These are phyloP conservation scores for Lichenothelia convexa DNA, from an alignment of 495 filamentous ascomycete species.

Conservation along the genomic window DNA sequence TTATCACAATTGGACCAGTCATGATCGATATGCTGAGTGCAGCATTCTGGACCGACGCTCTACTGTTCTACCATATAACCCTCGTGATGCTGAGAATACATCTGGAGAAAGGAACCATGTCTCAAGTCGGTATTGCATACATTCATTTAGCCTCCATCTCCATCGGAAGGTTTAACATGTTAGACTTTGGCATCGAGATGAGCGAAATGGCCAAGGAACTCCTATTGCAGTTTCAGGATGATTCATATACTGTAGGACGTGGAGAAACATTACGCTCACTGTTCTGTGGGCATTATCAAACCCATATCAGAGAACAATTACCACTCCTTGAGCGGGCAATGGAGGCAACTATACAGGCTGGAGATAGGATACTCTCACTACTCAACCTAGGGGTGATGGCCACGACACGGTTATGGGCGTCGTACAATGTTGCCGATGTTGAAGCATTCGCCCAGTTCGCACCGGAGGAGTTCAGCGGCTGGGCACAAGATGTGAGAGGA, in stretches of 20 bases:
- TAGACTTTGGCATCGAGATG: constrained; percentile 46
- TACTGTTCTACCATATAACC: constrained; percentile 59
- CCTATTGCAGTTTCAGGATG: constrained; percentile 40
- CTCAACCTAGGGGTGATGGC: constrained; percentile 56
- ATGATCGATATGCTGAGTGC: constrained; percentile 59
- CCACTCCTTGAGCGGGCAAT: constrained; percentile 46
- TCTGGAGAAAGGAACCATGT: constrained; percentile 44
- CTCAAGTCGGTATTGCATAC: constrained; percentile 59
- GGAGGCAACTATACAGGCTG: constrained; percentile 50
- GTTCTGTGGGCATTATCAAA: constrained; percentile 55
- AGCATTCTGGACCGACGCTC: constrained; percentile 64
- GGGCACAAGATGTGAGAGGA: constrained; percentile 60
- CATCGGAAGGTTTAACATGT: constrained; percentile 52
- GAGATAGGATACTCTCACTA: constrained; percentile 58
- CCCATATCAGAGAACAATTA: constrained; percentile 40
- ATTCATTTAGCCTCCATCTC: constrained; percentile 57
- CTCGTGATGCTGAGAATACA: constrained; percentile 54
- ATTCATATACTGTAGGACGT: constrained; percentile 50
- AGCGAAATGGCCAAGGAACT: constrained; percentile 45
- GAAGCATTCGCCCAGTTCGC: constrained; percentile 56
- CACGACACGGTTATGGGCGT: constrained; percentile 49
- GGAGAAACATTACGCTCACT: constrained; percentile 54
- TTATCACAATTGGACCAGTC: constrained; percentile 52
- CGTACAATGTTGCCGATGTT: constrained; percentile 56
- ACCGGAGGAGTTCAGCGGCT: constrained; percentile 58